A percentile compares a stretch with the other conserved stretches of the same genome.
phyloP scores from a whole-genome alignment of 345 rosid species.

The Microcos paniculata region DNA sequence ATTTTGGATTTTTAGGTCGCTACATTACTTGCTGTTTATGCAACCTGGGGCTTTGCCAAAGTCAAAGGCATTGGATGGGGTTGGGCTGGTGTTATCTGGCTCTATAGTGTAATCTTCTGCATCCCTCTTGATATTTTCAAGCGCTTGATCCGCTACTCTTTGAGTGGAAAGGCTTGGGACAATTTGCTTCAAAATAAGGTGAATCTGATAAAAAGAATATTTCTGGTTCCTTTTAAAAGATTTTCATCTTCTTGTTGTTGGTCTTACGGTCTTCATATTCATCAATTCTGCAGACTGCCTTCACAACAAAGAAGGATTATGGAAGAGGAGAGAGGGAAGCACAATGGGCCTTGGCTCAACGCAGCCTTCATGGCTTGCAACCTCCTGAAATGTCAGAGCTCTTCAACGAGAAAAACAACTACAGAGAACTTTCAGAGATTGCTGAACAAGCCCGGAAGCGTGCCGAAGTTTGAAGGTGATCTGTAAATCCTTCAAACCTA shows the following conservation, averaged over 20 bases:
- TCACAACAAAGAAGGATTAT: slow-evolving; percentile 82
- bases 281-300: slow-evolving; percentile 57
- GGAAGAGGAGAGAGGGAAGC: slow-evolving; percentile 87
- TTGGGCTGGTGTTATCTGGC: slow-evolving; percentile 89
- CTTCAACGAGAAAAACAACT: slow-evolving; percentile 55
- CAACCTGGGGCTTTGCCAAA: slow-evolving; percentile 65
- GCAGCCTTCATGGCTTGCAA: slow-evolving; percentile 73
- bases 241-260: neutral
- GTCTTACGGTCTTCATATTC: neutral
- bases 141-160: slow-evolving; percentile 57
- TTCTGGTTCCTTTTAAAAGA: neutral
- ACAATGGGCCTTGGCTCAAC: slow-evolving; percentile 83
- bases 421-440: slow-evolving; percentile 68
- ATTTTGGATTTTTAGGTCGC: slow-evolving; percentile 46
- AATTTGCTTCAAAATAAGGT: slow-evolving; percentile 75
- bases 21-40: slow-evolving; percentile 66
- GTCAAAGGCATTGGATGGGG: slow-evolving; percentile 84
- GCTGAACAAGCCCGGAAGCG: slow-evolving; percentile 97
- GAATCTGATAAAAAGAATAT: neutral
- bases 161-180: slow-evolving; percentile 87
- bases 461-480: slow-evolving; percentile 89
- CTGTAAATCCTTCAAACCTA: neutral
- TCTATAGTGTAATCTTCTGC: slow-evolving; percentile 69
- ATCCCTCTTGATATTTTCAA: slow-evolving; percentile 76
- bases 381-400: slow-evolving; percentile 47